Base-by-base conservation (phyloP, 148 eudicot genomes). In the Fagopyrum homotropicum region DNA sequence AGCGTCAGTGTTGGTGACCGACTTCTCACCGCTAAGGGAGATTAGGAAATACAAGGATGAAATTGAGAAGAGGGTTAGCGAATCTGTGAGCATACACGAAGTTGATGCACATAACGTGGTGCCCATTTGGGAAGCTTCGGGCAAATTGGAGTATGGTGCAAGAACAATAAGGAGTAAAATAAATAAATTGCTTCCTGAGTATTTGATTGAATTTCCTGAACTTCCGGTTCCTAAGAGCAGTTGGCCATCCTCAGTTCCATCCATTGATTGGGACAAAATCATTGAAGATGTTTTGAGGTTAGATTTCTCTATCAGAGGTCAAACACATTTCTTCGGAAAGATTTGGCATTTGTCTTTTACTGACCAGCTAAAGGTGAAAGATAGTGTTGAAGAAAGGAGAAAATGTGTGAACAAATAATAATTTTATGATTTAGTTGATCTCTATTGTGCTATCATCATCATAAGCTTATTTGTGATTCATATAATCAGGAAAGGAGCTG, bases 71-170 rank as follows among this genome's bases (percentile, higher is more conserved):
- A 82, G 86, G 79, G 91, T 92, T 48, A 74, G 80, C 69, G 91
- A 80, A 75, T 82, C 91, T 49, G 88, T 92, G 57, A 79, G 91
- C 1, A 73, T 96, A 77, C 99, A 96, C 75, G 99, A 96, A 88
- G 99, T 96, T 80, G 98, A 96, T 80, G 91, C 99, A n/a, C 99
- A 92, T 82, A 96, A 96, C 77, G 84, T 96, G 66, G 99, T 96
- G 68, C 99, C 99, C 12, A 26, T 88, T 69, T 96, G 99, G 99
- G 85, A 87, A 79, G 91, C 98, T 49, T 96, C 98, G 0, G 74
- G 70, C 69, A 96, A 96, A 75, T 81, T 96, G 83, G 99, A 95
- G 78, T 96, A 96, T 68, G 83, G 98, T 47, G 99, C 99, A 46
- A 86, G 75, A 86, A 96, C 99, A 74, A 61, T 96, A 47, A 85